Conservation (phyloP, 345 rosid species). For the Arabidopsis arenosa region DNA sequence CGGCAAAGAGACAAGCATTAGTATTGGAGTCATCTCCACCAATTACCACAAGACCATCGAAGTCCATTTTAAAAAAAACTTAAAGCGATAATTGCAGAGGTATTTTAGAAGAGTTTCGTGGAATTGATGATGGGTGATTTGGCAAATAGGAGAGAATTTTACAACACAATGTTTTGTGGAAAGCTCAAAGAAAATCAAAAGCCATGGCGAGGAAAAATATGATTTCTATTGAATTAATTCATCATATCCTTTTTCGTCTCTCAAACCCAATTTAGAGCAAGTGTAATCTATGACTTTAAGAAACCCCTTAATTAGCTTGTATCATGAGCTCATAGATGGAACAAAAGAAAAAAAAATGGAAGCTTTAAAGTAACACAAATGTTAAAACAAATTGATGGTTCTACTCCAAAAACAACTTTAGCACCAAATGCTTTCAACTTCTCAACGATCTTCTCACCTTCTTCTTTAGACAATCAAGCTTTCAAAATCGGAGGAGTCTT, state of each 20-base stretch:
- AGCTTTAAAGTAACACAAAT: neutral
- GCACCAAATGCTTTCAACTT: constrained; percentile 87
- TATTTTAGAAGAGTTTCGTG: constrained; percentile 13
- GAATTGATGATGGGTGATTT: constrained; percentile 39
- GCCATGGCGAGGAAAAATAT: constrained; percentile 15
- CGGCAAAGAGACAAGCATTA: too few species aligned
- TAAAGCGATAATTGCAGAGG: constrained; percentile 31
- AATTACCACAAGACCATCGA: too few species aligned
- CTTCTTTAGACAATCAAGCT: constrained; percentile 80
- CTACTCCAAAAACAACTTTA: constrained; percentile 73
- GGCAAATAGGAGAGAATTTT: constrained; percentile 12
- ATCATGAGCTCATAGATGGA: constrained; percentile 1
- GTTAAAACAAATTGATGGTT: neutral
- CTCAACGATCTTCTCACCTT: constrained; percentile 81
- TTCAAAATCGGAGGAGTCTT: constrained; percentile 72
- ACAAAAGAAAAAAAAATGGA: neutral
- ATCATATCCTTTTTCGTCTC: neutral
- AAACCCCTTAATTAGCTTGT: neutral
- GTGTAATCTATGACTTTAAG: constrained; percentile 14
- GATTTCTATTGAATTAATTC: too few species aligned
- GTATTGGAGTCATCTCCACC: too few species aligned
- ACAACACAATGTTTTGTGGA: constrained; percentile 15
- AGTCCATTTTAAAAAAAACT: constrained; percentile 16
- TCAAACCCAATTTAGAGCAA: constrained; percentile 27
- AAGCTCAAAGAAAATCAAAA: constrained; percentile 43